Evolutionary conservation across 192 early-diverging fungal species (phyloP).

Genomic region (Podila epicladia): DNA sequence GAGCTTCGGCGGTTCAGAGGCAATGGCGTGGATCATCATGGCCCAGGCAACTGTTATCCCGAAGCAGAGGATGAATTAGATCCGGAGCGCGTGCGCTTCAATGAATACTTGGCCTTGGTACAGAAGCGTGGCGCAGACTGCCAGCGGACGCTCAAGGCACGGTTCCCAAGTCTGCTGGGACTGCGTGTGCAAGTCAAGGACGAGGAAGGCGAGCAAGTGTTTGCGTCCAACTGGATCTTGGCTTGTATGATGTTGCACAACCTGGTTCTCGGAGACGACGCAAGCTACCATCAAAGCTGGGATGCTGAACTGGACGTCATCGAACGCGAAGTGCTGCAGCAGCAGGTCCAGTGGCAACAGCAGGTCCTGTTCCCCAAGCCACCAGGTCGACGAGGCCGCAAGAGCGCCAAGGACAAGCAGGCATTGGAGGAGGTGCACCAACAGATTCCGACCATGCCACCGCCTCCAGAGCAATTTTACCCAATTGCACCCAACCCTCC

Average conservation of each 20-base stretch:
- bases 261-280: constrained; percentile 31
- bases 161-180: constrained; percentile 43
- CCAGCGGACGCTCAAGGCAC: constrained; percentile 23
- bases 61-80: neutral
- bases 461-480: neutral
- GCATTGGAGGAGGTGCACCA: neutral
- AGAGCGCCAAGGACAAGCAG: neutral
- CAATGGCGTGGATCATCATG: neutral
- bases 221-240: constrained; percentile 18
- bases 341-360: constrained; percentile 10
- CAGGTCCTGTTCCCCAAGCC: neutral
- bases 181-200: constrained; percentile 37
- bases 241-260: constrained; percentile 44
- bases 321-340: constrained; percentile 6
- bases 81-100: constrained; percentile 1
- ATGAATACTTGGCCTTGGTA: constrained; percentile 4
- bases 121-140: constrained; percentile 30
- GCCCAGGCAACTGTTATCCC: too few species aligned
- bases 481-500: neutral
- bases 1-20: neutral
- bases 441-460: neutral
- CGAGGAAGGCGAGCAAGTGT: constrained; percentile 7
- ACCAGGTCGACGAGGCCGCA: neutral
- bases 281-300: constrained; percentile 18
- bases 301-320: constrained; percentile 20